Evolutionary conservation across 2,329 filamentous ascomycete genomes (phyloP).

Genomic region (Fusarium anthophilum): DNA sequence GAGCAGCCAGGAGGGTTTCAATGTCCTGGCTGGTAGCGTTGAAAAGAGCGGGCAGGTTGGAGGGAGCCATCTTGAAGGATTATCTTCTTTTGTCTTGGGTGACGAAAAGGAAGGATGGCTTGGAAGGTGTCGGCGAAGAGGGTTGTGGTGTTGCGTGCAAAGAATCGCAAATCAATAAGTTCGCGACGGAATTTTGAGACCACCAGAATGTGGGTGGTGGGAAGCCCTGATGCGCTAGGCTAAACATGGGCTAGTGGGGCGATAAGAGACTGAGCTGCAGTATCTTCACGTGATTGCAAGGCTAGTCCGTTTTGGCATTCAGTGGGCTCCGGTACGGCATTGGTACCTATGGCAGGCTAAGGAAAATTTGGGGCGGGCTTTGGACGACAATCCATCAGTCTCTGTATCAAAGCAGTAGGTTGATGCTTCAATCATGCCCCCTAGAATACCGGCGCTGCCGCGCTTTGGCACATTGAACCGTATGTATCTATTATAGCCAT

Average conservation of each 20-base stretch:
- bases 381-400: conserved; percentile 35
- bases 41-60: conserved; percentile 93
- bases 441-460: conserved; percentile 69
- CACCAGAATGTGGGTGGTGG: conserved; percentile 53
- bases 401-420: conserved; percentile 36
- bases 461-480: conserved; percentile 68
- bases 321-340: conserved; percentile 4
- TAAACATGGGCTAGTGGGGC: conserved; percentile 22
- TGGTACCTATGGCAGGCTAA: conserved; percentile 21
- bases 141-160: conserved; percentile 42
- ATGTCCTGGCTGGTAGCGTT: conserved; percentile 98
- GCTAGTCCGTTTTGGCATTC: conserved; percentile 37
- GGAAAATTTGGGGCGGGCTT: conserved; percentile 50
- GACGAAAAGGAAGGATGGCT: conserved; percentile 43
- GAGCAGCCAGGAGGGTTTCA: conserved; percentile 98
- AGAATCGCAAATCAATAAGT: conserved; percentile 51
- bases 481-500: conserved; percentile 50
- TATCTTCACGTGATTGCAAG: conserved; percentile 43
- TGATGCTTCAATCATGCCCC: conserved; percentile 66
- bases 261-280: background rate
- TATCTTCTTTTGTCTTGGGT: conserved; percentile 44
- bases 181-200: conserved; percentile 52
- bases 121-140: conserved; percentile 41
- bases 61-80: conserved; percentile 87
- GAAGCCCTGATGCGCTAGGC: conserved; percentile 47